Conservation (phyloP, 306 rosid genomes). For the Lathyrus oleraceus region DNA sequence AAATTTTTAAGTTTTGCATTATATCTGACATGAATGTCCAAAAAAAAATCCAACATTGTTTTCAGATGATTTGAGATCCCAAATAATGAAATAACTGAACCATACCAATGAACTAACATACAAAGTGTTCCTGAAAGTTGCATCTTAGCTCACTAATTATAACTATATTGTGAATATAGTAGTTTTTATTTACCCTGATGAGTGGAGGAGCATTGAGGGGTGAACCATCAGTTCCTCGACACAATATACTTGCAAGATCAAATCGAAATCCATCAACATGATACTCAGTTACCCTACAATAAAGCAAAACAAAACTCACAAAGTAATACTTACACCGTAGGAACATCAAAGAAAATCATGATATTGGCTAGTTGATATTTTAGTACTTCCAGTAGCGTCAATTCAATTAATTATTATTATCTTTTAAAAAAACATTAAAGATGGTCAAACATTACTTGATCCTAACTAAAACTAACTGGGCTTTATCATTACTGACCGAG, state of each 20-base stretch:
- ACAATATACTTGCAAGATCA: conserved; percentile 91
- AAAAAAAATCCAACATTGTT: not conserved
- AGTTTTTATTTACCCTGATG: conserved; percentile 59
- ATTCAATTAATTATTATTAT: conserved; percentile 15
- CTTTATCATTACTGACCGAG: conserved; percentile 7
- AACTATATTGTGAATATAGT: conserved; percentile 12
- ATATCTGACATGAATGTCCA: conserved; percentile 1
- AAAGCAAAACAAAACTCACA: conserved; percentile 20
- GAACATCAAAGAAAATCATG: conserved; percentile 1
- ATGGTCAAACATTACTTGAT: conserved; percentile 3
- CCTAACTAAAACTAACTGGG: conserved; percentile 15
- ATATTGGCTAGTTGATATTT: conserved; percentile 13
- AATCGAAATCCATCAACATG: conserved; percentile 97
- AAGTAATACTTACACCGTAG: conserved; percentile 14
- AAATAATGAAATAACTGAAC: not conserved
- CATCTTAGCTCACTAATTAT: not conserved
- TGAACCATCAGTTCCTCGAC: conserved; percentile 88
- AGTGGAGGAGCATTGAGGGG: conserved; percentile 82
- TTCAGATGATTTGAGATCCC: conserved; percentile 18
- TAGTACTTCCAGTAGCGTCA: conserved; percentile 11
- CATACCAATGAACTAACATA: conserved; percentile 12
- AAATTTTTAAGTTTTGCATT: conserved; percentile 4
- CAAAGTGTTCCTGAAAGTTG: conserved; percentile 12
- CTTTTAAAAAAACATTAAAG: conserved; percentile 1
- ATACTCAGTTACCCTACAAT: conserved; percentile 84